Evolutionary conservation across 1,284 basidiomycete genomes (phyloP), one percentile per base, ranked within the genome.

Genomic region (Chalciporus sp.): DNA sequence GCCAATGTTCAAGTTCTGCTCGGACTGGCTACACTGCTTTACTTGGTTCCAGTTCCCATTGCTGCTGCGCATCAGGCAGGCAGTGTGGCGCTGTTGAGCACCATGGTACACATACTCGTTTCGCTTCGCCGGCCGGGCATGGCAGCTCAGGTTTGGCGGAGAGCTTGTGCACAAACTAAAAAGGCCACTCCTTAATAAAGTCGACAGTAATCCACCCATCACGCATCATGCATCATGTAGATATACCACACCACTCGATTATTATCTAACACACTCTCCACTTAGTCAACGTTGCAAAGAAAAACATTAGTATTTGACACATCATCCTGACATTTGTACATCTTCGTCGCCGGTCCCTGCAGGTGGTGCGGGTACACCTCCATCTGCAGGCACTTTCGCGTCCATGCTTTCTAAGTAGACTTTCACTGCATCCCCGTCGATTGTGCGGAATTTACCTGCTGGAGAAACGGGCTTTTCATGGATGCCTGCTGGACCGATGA

Each of bases 31-130:
- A 99, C 97, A 0, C 76, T 99, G 16, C 72, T 98, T 28, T 97
- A 97, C 73, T 82, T 99, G 57, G 97, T 99, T 0, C 97, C 97
- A 0, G 84, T 95, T 4, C 90, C 92, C 1, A 76, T 99, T 2
- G 97, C 97, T 1, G 92, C 95, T 9, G 83, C 89, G 37, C 97
- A 99, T 71, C 97, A 99, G 72, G 95, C 94, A 0, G 96, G 96
- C 9, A 94, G 93, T 62, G 87, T 99, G 7, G 82, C 90, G 42
- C 76, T 99, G 14, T 75, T 99, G 29, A 94, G 89, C n/a, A 83
- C 90, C 14, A 84, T 95, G 76, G 74, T 95, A 14, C 92, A 93
- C 50, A 69, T 95, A 2, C 76, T 90, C 4, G 79, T 92, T 9
- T 80, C 86, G 0, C 73, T 97, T 52, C 80, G 94, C 42, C 77